phyloP scores from a whole-genome alignment of 192 early-diverging fungal genomes.

The Kickxella alabastrina region DNA sequence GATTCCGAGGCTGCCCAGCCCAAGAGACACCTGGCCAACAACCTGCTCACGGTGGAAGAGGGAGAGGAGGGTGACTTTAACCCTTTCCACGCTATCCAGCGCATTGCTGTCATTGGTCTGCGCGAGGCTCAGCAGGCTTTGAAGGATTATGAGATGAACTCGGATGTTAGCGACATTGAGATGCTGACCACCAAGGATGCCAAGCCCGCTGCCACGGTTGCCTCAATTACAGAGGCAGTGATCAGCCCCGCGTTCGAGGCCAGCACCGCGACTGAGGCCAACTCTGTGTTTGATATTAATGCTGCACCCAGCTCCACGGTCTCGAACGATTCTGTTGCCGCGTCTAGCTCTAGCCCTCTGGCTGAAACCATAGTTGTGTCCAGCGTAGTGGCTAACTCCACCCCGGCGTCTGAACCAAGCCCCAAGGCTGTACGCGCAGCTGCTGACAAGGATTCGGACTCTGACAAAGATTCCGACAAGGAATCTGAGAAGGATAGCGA shows the following conservation, averaged over 20 bases:
- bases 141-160: constrained; percentile 28
- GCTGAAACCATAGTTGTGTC: no score
- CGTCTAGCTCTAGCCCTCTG: no score
- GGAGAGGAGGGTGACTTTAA: no score
- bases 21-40: neutral
- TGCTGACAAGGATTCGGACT: constrained; percentile 7
- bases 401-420: no score
- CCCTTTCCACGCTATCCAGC: constrained; percentile 27
- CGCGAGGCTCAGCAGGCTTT: constrained; percentile 36
- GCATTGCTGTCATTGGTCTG: constrained; percentile 32
- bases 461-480: no score
- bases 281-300: no score
- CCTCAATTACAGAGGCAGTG: neutral
- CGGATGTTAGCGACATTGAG: constrained; percentile 17
- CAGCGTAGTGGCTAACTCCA: no score
- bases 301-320: no score
- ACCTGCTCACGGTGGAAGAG: neutral
- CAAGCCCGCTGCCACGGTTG: neutral
- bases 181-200: constrained; percentile 23
- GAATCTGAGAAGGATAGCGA: no score
- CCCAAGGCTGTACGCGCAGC: constrained; percentile 2
- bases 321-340: no score
- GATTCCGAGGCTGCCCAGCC: neutral
- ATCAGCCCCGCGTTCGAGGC: neutral
- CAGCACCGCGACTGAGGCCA: no score